Evolutionary conservation across 345 rosid species (phyloP), one percentile per base, ranked within the genome.

Genomic region (Hypericum perforatum): DNA sequence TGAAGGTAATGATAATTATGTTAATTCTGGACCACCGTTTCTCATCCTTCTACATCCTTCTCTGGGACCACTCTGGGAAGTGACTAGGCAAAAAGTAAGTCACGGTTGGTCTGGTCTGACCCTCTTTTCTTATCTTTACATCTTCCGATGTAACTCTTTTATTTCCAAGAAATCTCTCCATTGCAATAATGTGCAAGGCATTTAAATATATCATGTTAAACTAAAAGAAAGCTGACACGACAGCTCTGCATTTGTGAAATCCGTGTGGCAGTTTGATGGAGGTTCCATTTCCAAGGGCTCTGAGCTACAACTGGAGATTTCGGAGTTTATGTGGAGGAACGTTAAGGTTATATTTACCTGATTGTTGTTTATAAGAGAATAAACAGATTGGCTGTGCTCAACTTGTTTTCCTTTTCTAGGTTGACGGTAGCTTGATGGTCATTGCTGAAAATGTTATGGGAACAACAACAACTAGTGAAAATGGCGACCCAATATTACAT

Each of bases 41-140:
- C 87, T 86, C 52, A 85, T 91, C 64, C 76, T 87, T 76, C 70
- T 91, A 57, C 98, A 87, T 76, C 96, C 96, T 39, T 94, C 87
- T 54, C 89, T 87, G 2, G 98, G 96, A 56, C 95, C 94, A 50
- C 85, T 86, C 77, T 91, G 98, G 96, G 89, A 91, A 66, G 81
- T 91, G 45, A 68, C 81, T 43, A 72, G 86, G 68, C 92, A 84
- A 70, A 91, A 86, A 78, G 97, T 80, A 63, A 64, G 67, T 52
- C 37, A 7, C 11, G 43, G 10, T 59, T 44, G 37, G 7, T 8
- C 11, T 61, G 9, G 51, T 5, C 29, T 9, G 45, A 46, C 9
- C 39, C 9, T 29, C n/a, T 39, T 54, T 49, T 7, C 43, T 36
- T 22, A 22, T 1, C 32, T 32, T 39, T 36, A 7, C 11, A n/a